Evolutionary conservation across 2,329 filamentous ascomycete species (phyloP), one percentile per base, ranked within the genome.

Genomic region (Xylariomycetidae sp.): DNA sequence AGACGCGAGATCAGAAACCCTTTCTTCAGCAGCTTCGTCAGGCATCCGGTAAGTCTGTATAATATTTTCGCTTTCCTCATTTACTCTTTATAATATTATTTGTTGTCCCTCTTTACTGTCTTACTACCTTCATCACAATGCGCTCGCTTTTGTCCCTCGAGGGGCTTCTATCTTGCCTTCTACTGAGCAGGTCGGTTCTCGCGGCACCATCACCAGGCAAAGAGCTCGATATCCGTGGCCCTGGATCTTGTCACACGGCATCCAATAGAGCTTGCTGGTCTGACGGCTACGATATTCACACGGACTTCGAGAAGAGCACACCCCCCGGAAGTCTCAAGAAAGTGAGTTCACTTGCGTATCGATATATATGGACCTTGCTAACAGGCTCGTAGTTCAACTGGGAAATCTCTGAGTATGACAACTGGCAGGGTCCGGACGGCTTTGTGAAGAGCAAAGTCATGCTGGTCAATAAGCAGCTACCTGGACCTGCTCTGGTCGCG

Each of bases 401-500:
- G 38, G 39, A 43, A 18, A 25, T 53, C 20, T 41, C 38, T 5
- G 50, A 53, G 23, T 16, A 38, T 25, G 36, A 49, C 18, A 43
- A 52, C 33, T 53, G 45, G 43, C 28, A 30, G 5, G 48, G 45
- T 2, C 47, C 48, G 5, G 51, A 54, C 26, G 51, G 51, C 5
- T 36, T 42, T 5, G 31, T 40, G 3, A 50, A 51, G 31, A 31
- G 30, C 12, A 47, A 61, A 4, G 68, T 66, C 4, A 69, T 88
- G 38, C 64, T 85, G 18, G 63, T 85, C 51, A 82, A 84, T 51
- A 74, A 73, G 7, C 69, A 76, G 27, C 81, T 75, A 40, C 83
- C 83, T 1, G 84, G 80, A 0, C 84, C 83, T 2, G 64, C 70
- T 11, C 76, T 88, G 34, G 69, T 72, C 39, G 80, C 73, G 13